Evolutionary conservation across 2,329 filamentous ascomycete species (phyloP).

Genomic region (Bipolaris oryzae): DNA sequence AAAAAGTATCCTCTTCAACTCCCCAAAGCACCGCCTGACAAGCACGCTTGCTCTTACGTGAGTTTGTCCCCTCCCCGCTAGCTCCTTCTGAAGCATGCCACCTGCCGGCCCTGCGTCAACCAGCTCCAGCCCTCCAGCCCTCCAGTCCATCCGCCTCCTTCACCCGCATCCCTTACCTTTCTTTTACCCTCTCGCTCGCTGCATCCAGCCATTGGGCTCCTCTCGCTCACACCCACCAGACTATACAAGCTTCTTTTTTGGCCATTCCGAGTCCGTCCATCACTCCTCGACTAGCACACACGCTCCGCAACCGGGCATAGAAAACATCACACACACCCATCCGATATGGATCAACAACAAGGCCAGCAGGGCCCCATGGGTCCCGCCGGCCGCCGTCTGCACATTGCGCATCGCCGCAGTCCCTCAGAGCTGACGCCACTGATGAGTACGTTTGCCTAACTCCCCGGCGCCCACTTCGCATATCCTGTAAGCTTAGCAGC

Average conservation of each 20-base stretch:
- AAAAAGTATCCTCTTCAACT: conserved; percentile 38
- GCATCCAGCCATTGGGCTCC: background rate
- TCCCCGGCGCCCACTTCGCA: background rate
- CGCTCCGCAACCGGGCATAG: conserved; percentile 30
- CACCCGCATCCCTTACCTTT: conserved; percentile 2
- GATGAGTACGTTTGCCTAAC: conserved; percentile 79
- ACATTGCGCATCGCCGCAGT: conserved; percentile 96
- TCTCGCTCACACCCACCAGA: conserved; percentile 35
- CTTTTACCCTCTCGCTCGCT: background rate
- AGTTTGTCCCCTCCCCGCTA: conserved; percentile 32
- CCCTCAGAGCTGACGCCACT: conserved; percentile 96
- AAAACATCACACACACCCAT: conserved; percentile 30
- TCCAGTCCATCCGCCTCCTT: conserved; percentile 6
- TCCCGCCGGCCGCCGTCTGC: conserved; percentile 84
- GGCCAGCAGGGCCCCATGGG: conserved; percentile 63
- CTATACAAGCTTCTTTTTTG: conserved; percentile 29
- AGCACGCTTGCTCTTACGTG: conserved; percentile 34
- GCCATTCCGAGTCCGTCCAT: conserved; percentile 32
- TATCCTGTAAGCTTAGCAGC: conserved; percentile 2
- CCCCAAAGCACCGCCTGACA: conserved; percentile 22
- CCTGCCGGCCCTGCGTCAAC: conserved; percentile 29
- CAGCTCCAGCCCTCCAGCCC: conserved; percentile 9
- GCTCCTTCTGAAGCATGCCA: conserved; percentile 29
- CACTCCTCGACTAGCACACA: conserved; percentile 33
- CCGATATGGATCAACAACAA: conserved; percentile 59